Base-by-base conservation (phyloP, 108 stramenopile species). In the Cyclotella cryptica region DNA sequence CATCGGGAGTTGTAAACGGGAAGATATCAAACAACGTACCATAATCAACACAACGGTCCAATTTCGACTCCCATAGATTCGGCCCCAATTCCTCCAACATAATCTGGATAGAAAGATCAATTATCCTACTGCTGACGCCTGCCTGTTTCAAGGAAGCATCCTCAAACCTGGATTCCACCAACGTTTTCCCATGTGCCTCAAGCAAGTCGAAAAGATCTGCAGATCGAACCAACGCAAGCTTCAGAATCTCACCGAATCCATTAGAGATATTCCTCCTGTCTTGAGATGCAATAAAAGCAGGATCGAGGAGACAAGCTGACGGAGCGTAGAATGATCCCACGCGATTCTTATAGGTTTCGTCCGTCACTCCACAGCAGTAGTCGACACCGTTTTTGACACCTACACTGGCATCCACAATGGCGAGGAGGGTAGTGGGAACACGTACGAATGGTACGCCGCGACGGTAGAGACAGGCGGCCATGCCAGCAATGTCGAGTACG, bases 41-140 rank as follows among this genome's bases (percentile, higher is more conserved):
- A 70, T 95, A 96, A 66, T 96, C 96, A 29, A 96, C 93, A 73
- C 92, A 96, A 43, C 98, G 90, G 58, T 97, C 96, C 51, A 98
- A 83, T 58, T 84, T 85, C 43, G 91, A 66, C 86, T 98, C 97
- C 97, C 97, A 98, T 45, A 98, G 93, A 85, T 98, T 97, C 15
- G 98, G 98, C 28, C 97, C 98, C 40, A 97, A 91, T 79, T 97
- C 96, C 73, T 97, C 96, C 66, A 98, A 81, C 98, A 98, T 98
- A 79, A 97, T 96, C 74, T 98, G 95, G 62, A 97, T 97, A 2
- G 92, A 93, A 42, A 95, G 55, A 80, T 98, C 96, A 71, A 98
- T 97, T 59, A 98, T 91, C 70, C 96, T 81, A 67, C 90, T 86
- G 29, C 82, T 87, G 18, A 93, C 91, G 44, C 90, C 89, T 22